Evolutionary conservation across 1,284 basidiomycete genomes (phyloP).

Genomic region (Cryptococcus hybrid): DNA sequence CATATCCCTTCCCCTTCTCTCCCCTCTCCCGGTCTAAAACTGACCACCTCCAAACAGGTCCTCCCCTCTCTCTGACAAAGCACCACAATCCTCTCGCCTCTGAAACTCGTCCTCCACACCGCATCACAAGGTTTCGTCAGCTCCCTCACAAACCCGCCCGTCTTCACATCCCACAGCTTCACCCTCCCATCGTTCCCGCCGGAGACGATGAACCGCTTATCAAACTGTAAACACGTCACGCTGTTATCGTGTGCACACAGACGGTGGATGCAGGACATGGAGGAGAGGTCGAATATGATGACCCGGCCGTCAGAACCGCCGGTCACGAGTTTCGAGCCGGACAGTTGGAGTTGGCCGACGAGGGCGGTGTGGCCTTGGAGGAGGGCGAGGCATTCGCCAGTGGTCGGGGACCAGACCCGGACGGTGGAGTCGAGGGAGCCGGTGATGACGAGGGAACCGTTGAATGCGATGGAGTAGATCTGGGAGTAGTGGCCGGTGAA

Average conservation of each 20-base stretch:
- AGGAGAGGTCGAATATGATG: constrained; percentile 77
- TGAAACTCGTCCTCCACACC: constrained; percentile 84
- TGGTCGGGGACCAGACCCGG: constrained; percentile 77
- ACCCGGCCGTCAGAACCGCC: constrained; percentile 93
- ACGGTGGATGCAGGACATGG: constrained; percentile 53
- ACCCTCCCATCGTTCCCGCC: constrained; percentile 89
- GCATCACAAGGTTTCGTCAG: constrained; percentile 71
- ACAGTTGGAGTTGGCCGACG: constrained; percentile 89
- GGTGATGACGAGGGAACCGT: constrained; percentile 78
- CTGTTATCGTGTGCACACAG: constrained; percentile 79
- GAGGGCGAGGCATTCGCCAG: constrained; percentile 77
- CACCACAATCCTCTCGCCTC: constrained; percentile 74
- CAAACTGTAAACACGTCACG: constrained; percentile 87
- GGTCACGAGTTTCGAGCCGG: constrained; percentile 71
- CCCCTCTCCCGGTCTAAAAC: constrained; percentile 43
- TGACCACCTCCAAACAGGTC: constrained; percentile 80
- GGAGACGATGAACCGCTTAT: constrained; percentile 63
- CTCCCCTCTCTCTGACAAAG: constrained; percentile 78
- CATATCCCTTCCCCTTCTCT: not conserved
- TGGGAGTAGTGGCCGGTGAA: constrained; percentile 88
- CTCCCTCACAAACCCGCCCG: constrained; percentile 71
- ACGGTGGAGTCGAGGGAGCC: constrained; percentile 91
- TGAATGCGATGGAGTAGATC: constrained; percentile 91
- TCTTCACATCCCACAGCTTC: constrained; percentile 74
- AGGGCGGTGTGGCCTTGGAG: constrained; percentile 92